A percentile compares a stretch with the other conserved stretches of the same genome.
These are phyloP conservation scores for Aspergillus diversus DNA, from an alignment of 495 filamentous ascomycete genomes.

Conservation along the genomic window DNA sequence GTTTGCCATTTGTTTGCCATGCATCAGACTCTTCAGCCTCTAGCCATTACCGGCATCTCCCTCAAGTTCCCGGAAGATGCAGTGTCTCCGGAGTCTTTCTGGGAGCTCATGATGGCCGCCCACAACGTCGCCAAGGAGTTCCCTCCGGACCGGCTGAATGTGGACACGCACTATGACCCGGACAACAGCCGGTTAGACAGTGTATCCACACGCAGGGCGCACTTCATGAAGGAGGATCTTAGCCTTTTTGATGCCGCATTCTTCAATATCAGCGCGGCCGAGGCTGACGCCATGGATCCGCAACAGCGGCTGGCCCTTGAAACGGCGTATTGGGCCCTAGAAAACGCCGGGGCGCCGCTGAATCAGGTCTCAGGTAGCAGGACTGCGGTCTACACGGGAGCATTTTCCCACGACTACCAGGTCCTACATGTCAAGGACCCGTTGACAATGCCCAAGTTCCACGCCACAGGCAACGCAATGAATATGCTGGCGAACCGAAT, in stretches of 20 bases:
- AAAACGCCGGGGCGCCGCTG: slow-evolving; percentile 41
- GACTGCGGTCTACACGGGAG: slow-evolving; percentile 51
- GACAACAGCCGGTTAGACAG: not conserved
- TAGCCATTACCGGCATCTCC: too few relatives aligned
- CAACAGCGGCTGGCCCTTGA: slow-evolving; percentile 58
- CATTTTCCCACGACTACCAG: slow-evolving; percentile 32
- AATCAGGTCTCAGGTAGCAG: slow-evolving; percentile 43
- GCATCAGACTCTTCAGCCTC: too few relatives aligned
- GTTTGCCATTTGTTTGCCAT: too few relatives aligned
- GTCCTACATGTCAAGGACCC: slow-evolving; percentile 31
- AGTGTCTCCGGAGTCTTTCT: too few relatives aligned
- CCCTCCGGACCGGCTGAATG: slow-evolving; percentile 9
- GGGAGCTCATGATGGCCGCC: too few relatives aligned
- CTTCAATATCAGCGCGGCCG: slow-evolving; percentile 15
- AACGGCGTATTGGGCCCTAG: slow-evolving; percentile 60
- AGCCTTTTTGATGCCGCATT: slow-evolving; percentile 10
- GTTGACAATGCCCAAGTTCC: slow-evolving; percentile 32
- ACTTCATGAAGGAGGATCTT: slow-evolving; percentile 14
- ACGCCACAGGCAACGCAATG: slow-evolving; percentile 33
- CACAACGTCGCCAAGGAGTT: too few relatives aligned
- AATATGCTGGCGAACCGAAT: slow-evolving; percentile 47
- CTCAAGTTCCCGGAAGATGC: too few relatives aligned
- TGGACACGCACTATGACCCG: slow-evolving; percentile 12
- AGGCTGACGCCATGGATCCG: slow-evolving; percentile 18
- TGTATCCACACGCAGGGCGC: not conserved